Evolutionary conservation across 148 eudicot genomes (phyloP), one percentile per base, ranked within the genome.

Genomic region (Camellia lanceoleosa): DNA sequence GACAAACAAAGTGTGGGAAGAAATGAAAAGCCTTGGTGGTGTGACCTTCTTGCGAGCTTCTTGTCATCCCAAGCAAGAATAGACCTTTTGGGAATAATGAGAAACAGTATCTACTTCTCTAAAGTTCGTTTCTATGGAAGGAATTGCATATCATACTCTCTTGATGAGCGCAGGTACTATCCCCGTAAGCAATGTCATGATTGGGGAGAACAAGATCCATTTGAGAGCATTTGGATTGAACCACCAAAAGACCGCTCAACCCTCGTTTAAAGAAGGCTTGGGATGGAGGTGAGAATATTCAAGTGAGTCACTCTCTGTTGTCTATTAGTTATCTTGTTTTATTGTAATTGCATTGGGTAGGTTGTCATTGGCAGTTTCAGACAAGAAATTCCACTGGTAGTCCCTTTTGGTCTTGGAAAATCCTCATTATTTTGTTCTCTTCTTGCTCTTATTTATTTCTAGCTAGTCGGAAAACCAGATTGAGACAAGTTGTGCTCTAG

Each of bases 191-290:
- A 92, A 84, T 89, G 88, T 56, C 89, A 92, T 83, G 97, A 92
- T 46, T 92, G 97, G 97, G 94, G 94, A 81, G 94, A 92, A 83
- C 92, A 92, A 88, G 92, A 92, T 86, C 97, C 97, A 52, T 92
- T 91, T 69, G 94, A 90, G 78, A 89, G 90, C 86, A 87, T 92
- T 72, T 92, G 97, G 97, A 88, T 92, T 20, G 97, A 92, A 74
- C 90, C 94, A 65, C 97, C 97, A 16, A 75, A 85, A 64, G 94
- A 89, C 80, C 83, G 79, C 19, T 87, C 89, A 77, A 18, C 78
- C 77, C 88, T 89, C 84, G 72, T 30, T 77, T 89, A 78, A 81
- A 80, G 75, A 51, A 19, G 62, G 52, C 52, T 14, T 59, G 42
- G 51, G 15, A 58, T 41, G 16, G 71, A 80, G 78, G 72, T 80